A percentile compares a stretch with the other conserved stretches of the same genome.
Evolutionary conservation across 129 eudicot species (phyloP).

Genomic region (Mikania micrantha): DNA sequence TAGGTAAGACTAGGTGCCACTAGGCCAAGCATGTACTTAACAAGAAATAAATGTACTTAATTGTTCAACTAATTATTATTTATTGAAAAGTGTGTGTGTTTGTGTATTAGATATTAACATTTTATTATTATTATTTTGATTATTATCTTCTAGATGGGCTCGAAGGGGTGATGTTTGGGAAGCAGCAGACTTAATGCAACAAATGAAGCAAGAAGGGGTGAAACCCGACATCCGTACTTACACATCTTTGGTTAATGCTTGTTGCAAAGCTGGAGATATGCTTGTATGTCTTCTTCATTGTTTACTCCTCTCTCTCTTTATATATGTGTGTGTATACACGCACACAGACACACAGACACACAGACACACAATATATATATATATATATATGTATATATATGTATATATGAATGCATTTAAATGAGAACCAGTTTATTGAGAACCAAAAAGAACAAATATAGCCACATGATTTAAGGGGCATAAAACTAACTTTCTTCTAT

Average conservation of each 20-base stretch:
- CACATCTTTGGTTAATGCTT: conserved; percentile 89
- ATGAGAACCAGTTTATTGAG: too few relatives aligned
- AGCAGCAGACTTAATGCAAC: conserved; percentile 94
- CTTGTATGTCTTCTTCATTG: conserved; percentile 39
- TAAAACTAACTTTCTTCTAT: too few relatives aligned
- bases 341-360: too few relatives aligned
- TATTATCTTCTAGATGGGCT: conserved; percentile 72
- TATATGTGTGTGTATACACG: too few relatives aligned
- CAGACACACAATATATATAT: too few relatives aligned
- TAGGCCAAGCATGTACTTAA: not conserved
- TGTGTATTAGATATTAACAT: not conserved
- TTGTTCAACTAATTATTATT: not conserved
- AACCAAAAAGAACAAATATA: too few relatives aligned
- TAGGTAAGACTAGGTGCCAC: too few relatives aligned
- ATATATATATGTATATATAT: too few relatives aligned
- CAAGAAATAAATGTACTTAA: not conserved
- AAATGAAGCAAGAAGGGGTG: conserved; percentile 93
- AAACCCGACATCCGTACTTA: conserved; percentile 94
- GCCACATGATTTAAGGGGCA: too few relatives aligned
- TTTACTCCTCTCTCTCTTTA: not conserved
- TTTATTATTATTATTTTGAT: not conserved
- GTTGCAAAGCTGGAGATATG: conserved; percentile 99
- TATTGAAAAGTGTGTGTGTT: not conserved
- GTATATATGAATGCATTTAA: too few relatives aligned
- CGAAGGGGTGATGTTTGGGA: conserved; percentile 99